phyloP scores from a whole-genome alignment of 352 stramenopile species.

The Phytophthora idaei region DNA sequence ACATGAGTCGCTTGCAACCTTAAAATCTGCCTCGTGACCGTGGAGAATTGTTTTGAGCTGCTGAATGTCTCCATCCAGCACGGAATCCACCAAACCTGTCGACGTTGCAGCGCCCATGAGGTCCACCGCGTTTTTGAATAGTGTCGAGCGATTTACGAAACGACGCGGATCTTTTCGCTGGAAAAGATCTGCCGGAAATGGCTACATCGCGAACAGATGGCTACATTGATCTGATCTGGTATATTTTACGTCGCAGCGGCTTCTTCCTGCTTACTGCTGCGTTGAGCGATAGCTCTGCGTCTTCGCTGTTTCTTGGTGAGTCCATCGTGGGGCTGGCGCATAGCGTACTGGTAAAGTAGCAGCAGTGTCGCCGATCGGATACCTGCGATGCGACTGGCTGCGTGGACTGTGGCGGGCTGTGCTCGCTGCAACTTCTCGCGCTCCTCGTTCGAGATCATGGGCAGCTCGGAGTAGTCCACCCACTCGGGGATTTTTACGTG shows the following conservation, averaged over 20 bases:
- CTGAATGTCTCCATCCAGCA: constrained; percentile 59
- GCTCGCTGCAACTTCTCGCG: constrained; percentile 91
- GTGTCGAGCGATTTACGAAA: constrained; percentile 19
- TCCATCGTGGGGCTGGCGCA: constrained; percentile 43
- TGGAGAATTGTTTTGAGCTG: constrained; percentile 49
- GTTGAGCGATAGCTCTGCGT: constrained; percentile 26
- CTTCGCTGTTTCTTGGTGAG: constrained; percentile 37
- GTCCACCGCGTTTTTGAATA: neutral
- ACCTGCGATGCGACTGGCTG: constrained; percentile 94
- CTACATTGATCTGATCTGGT: constrained; percentile 15
- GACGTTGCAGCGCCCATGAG: constrained; percentile 27
- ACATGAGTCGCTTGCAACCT: constrained; percentile 4
- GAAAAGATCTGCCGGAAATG: constrained; percentile 23
- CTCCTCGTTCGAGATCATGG: constrained; percentile 97
- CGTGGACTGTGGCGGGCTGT: constrained; percentile 93
- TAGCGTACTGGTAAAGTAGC: constrained; percentile 76
- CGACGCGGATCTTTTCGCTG: constrained; percentile 26
- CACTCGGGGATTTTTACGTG: constrained; percentile 93
- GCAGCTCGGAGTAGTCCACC: constrained; percentile 92
- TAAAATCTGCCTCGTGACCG: constrained; percentile 11
- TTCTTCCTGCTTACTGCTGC: constrained; percentile 17
- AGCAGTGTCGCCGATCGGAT: constrained; percentile 79
- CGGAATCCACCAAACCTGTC: constrained; percentile 49
- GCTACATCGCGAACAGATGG: constrained; percentile 20
- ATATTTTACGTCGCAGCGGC: constrained; percentile 17